Evolutionary conservation across 2,329 filamentous ascomycete species (phyloP).

Genomic region (Aspergillus fischeri): DNA sequence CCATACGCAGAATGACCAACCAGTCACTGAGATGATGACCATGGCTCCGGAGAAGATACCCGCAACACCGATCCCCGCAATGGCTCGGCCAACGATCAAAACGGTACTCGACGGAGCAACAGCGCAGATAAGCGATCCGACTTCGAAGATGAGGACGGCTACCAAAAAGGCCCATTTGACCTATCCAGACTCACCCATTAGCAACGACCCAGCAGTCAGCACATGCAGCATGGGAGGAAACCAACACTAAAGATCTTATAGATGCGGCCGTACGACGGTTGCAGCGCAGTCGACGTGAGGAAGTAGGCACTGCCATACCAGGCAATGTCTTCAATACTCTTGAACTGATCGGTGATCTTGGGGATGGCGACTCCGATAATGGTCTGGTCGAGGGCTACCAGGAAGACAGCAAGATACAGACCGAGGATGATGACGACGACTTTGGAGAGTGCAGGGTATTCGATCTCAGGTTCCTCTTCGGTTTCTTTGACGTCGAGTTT

Average conservation of each 20-base stretch:
- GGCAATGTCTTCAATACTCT: slow-evolving; percentile 50
- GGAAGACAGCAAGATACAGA: slow-evolving; percentile 22
- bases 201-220: slow-evolving; percentile 31
- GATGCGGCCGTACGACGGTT: slow-evolving; percentile 44
- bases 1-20: neutral
- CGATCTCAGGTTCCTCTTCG: neutral
- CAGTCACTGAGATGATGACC: slow-evolving; percentile 22
- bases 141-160: slow-evolving; percentile 35
- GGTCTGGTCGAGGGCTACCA: slow-evolving; percentile 42
- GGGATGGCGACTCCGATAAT: slow-evolving; percentile 24
- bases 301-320: slow-evolving; percentile 57
- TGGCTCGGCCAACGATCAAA: slow-evolving; percentile 35
- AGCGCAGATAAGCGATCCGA: slow-evolving; percentile 37
- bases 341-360: slow-evolving; percentile 19
- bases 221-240: slow-evolving; percentile 4
- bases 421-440: slow-evolving; percentile 18
- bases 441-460: slow-evolving; percentile 18
- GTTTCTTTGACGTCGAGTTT: neutral
- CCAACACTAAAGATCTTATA: slow-evolving; percentile 44
- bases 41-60: slow-evolving; percentile 32
- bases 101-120: slow-evolving; percentile 29
- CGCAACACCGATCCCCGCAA: slow-evolving; percentile 33
- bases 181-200: slow-evolving; percentile 34
- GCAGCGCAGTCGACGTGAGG: slow-evolving; percentile 10
- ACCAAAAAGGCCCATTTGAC: slow-evolving; percentile 35